Conservation (phyloP, 78 protist species). For the Blattamonas nauphoetae region DNA sequence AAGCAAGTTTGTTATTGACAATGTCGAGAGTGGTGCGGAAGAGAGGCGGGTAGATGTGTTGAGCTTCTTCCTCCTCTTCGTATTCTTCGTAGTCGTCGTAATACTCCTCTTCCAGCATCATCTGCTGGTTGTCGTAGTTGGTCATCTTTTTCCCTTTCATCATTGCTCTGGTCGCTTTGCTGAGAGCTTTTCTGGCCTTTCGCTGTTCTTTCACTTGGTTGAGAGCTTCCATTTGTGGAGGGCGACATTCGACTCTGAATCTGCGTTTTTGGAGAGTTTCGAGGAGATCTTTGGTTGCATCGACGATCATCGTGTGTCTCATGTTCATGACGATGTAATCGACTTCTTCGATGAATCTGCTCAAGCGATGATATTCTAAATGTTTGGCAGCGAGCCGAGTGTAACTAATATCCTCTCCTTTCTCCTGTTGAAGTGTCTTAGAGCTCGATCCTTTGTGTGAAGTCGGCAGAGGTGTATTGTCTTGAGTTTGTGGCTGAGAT, state of each 20-base stretch:
- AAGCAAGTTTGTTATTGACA: neutral
- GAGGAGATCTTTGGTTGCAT: slow-evolving; percentile 1
- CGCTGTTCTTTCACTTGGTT: neutral
- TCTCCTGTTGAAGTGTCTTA: too few species aligned
- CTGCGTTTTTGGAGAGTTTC: neutral
- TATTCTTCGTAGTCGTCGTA: neutral
- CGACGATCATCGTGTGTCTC: slow-evolving; percentile 1
- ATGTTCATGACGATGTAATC: slow-evolving; percentile 35
- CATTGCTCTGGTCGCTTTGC: neutral
- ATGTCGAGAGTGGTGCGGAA: neutral
- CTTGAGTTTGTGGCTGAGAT: too few species aligned
- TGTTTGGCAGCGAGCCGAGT: neutral
- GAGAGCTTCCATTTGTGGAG: neutral
- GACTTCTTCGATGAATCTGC: slow-evolving; percentile 11
- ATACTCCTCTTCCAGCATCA: neutral
- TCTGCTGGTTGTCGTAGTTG: neutral
- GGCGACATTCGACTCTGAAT: neutral
- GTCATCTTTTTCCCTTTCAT: neutral
- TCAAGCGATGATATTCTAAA: neutral
- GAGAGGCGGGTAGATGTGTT: neutral
- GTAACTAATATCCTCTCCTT: neutral
- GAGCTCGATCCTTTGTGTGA: too few species aligned
- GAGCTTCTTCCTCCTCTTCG: neutral
- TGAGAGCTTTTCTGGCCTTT: neutral
- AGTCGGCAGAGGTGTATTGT: too few species aligned